Evolutionary conservation across 2,329 filamentous ascomycete species (phyloP).

Genomic region (Talaromyces sp.): DNA sequence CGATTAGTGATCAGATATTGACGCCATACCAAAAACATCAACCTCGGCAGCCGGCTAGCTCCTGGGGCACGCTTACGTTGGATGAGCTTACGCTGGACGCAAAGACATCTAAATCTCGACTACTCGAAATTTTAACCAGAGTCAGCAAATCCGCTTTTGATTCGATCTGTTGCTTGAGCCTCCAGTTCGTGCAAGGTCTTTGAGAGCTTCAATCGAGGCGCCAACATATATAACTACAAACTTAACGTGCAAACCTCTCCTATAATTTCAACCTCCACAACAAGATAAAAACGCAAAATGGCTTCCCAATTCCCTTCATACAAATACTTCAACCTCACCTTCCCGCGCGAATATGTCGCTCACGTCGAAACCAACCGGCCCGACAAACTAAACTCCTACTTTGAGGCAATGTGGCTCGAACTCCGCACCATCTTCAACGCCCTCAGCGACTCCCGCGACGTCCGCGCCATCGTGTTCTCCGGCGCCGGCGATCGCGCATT

Average conservation of each 20-base stretch:
- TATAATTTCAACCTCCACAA: not conserved
- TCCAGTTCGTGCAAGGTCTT: not conserved
- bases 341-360: constrained; percentile 69
- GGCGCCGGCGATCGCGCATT: constrained; percentile 81
- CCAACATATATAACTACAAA: not conserved
- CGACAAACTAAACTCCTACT: constrained; percentile 83
- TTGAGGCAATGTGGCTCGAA: constrained; percentile 81
- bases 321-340: constrained; percentile 69
- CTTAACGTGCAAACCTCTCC: not conserved
- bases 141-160: not conserved
- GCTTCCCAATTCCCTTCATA: constrained; percentile 17
- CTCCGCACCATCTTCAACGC: constrained; percentile 67
- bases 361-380: constrained; percentile 90
- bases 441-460: constrained; percentile 67
- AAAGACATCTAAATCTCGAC: not conserved
- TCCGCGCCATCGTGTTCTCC: constrained; percentile 75
- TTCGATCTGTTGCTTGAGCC: not conserved
- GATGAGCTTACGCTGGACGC: not conserved
- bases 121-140: not conserved
- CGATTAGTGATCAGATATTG: not conserved
- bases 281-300: not conserved
- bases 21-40: not conserved
- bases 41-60: constrained; percentile 7
- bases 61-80: not conserved
- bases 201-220: not conserved